Conservation (phyloP, 257 asterid genomes). For the Jacaranda mimosifolia region DNA sequence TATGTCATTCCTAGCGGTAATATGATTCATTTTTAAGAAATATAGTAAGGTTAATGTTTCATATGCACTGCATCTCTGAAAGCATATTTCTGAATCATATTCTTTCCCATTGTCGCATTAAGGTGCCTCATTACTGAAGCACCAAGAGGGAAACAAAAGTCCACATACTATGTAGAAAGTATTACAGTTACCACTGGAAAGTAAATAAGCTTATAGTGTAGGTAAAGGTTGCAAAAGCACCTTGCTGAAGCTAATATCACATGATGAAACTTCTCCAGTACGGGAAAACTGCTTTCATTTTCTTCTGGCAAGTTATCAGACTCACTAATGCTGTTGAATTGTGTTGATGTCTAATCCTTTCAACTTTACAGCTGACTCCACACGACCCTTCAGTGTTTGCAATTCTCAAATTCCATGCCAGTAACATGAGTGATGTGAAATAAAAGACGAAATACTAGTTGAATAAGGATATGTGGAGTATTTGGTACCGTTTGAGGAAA, state of each 20-base stretch:
- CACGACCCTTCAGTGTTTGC: background rate
- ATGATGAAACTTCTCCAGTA: background rate
- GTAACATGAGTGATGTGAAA: too few species aligned
- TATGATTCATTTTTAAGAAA: background rate
- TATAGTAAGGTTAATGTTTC: background rate
- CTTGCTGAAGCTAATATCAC: background rate
- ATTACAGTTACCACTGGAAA: background rate
- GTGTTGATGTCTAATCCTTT: background rate
- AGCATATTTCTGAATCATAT: background rate
- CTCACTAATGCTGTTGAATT: background rate
- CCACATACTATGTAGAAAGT: background rate
- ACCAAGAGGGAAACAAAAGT: background rate
- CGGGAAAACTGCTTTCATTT: background rate
- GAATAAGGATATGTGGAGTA: too few species aligned
- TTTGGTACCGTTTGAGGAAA: too few species aligned
- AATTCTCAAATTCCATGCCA: too few species aligned
- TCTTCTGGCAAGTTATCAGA: background rate
- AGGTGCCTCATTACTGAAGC: background rate
- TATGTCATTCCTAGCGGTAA: background rate
- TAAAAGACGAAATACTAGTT: too few species aligned
- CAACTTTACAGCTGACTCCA: background rate
- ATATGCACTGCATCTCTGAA: background rate
- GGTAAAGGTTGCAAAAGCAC: too few species aligned
- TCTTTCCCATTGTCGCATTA: background rate
- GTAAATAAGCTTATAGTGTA: too few species aligned